A percentile compares a stretch with the other conserved stretches of the same genome.
These are phyloP conservation scores for Mercurialis annua DNA, from an alignment of 345 rosid genomes.

Conservation along the genomic window DNA sequence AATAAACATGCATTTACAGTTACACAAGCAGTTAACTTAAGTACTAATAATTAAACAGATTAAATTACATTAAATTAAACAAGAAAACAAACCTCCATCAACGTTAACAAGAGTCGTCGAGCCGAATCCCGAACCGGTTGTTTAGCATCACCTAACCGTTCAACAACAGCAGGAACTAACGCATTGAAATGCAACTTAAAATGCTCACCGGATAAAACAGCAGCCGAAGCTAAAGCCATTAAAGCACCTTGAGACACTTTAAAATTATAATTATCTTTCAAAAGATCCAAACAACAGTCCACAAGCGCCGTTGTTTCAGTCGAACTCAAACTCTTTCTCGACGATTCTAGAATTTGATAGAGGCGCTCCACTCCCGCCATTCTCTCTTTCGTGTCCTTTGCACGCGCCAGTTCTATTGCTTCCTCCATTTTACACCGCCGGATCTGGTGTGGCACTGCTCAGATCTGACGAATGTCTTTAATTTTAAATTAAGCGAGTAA, in stretches of 20 bases:
- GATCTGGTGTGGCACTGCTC: conserved; percentile 22
- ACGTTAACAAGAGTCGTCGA: conserved; percentile 82
- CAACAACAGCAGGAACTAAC: conserved; percentile 89
- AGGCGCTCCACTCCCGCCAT: conserved; percentile 98
- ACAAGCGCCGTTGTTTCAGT: conserved; percentile 81
- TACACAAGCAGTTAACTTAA: too few species aligned
- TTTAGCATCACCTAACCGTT: conserved; percentile 81
- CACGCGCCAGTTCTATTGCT: conserved; percentile 93
- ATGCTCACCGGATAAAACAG: conserved; percentile 92
- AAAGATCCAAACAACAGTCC: conserved; percentile 95
- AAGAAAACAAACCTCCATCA: conserved; percentile 75
- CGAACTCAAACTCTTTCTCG: conserved; percentile 62
- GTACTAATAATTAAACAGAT: too few species aligned
- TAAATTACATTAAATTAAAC: too few species aligned
- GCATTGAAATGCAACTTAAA: conserved; percentile 91
- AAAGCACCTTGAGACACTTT: conserved; percentile 92
- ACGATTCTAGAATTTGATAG: conserved; percentile 84
- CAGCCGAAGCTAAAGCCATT: conserved; percentile 95
- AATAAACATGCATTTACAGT: neutral
- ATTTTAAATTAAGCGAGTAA: neutral
- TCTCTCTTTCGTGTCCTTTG: conserved; percentile 97
- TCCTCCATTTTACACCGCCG: conserved; percentile 61
- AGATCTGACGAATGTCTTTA: conserved; percentile 37
- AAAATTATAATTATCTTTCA: conserved; percentile 79
- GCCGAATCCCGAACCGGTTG: conserved; percentile 98